Base-by-base conservation (phyloP, 805 yeast species). In the Wickerhamomyces bovis region DNA sequence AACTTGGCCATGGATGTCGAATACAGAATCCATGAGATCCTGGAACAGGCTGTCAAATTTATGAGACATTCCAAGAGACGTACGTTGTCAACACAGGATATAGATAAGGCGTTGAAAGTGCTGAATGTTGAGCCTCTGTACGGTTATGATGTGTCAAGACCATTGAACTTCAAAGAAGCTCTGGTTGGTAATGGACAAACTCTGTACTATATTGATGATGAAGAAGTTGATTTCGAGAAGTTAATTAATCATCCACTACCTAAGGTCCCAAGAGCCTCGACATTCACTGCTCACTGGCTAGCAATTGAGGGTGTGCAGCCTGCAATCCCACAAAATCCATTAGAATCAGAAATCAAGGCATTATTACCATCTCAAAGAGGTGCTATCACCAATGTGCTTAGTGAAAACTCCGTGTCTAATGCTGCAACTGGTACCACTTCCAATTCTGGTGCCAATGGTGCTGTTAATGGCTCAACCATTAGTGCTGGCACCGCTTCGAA, bases 221-320 rank as follows among this genome's bases (percentile, higher is more conserved):
- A 80, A 53, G 97, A 90, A 60, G 82, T 92, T 30, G 98, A 94
- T 63, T 87, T 94, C 60, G 99, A 95, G 62, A 87, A 87, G 59
- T 72, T 95, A 47, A 86, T 94, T 55, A 92, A 94, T 62, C 92
- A 85, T 62, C 97, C 97, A 28, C 71, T 94, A 49, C 99, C 99
- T 6, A 88, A 85, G 58, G 96, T 95, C 3, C 99, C 99, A 5
- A 76, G 98, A 48, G 82, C 84, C 50, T 83, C 95, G 3, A 83
- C 96, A 0, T 90, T 87, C 64, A 89, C 98, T 0, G 95, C 97
- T 6, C 95, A 86, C 63, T 92, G 99, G 98, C 73, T 95, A 28
- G 98, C 99, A 0, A 87, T 94, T 45, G 99, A 94, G 66, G 99
- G 99, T 48, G 96, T 94, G 9, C 99, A 94, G 62, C 99, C 99